Percentiles rank a stretch among this genome's conserved stretches.
Evolutionary conservation across 352 stramenopile species (phyloP).

Genomic region (Pythium insidiosum): DNA sequence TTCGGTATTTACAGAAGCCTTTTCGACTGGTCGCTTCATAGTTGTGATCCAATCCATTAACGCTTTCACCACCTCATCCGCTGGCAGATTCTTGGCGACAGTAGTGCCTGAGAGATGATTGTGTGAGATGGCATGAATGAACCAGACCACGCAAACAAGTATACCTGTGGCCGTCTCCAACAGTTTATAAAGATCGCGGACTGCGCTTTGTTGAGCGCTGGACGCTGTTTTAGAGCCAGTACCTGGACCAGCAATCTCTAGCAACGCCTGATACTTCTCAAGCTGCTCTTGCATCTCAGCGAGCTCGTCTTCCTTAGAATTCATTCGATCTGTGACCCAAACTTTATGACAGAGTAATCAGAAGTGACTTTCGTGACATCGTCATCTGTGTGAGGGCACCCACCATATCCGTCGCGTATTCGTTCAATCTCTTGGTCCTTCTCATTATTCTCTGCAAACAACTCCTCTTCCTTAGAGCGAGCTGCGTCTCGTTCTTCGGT

Average conservation of each 20-base stretch:
- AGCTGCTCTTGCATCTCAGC: slow-evolving; percentile 80
- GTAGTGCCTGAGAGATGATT: neutral
- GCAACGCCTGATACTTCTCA: slow-evolving; percentile 71
- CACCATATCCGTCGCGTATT: slow-evolving; percentile 81
- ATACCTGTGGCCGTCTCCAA: neutral
- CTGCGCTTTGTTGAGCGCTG: neutral
- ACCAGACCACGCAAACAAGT: neutral
- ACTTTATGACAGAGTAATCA: slow-evolving; percentile 13
- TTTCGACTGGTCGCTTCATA: too few species aligned
- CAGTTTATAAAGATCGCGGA: neutral
- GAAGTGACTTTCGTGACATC: neutral
- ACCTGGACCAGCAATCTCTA: slow-evolving; percentile 39
- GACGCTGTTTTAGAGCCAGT: slow-evolving; percentile 5
- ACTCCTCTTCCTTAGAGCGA: slow-evolving; percentile 74
- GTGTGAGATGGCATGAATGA: neutral
- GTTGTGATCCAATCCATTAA: neutral
- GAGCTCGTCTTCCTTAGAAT: slow-evolving; percentile 82
- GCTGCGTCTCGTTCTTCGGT: slow-evolving; percentile 79
- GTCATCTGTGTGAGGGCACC: slow-evolving; percentile 5
- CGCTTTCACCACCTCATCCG: neutral
- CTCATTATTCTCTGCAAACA: slow-evolving; percentile 77
- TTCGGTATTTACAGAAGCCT: too few species aligned
- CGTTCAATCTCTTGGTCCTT: slow-evolving; percentile 86
- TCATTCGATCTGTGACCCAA: slow-evolving; percentile 85
- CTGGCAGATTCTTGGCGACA: neutral